Base-by-base conservation (phyloP, 2,329 filamentous ascomycete genomes). In the Xylaria polymorpha region DNA sequence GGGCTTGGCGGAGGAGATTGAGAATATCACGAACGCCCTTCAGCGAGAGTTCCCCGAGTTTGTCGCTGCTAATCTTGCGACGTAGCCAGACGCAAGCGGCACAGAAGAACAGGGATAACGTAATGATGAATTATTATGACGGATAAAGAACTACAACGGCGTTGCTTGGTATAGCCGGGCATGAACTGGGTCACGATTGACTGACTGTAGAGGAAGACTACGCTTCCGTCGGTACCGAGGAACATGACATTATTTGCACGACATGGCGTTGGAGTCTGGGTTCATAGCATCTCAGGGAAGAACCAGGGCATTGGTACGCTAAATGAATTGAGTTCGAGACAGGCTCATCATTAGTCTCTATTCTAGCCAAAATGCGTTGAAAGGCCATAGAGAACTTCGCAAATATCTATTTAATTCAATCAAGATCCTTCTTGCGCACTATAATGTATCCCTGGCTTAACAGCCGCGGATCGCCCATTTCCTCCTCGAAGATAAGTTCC, bases 1-100 rank as follows among this genome's bases (percentile, higher is more conserved):
- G 79, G 90, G 90, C 35, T 80, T 98, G 65, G 91, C 94, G 1
- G 94, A 98, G 80, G 93, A 97, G 78, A 92, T 97, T 6, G 95
- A 98, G 81, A 91, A 90, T 74, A 90, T 97, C 70, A 93, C 93
- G 18, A 94, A 93, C 51, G 87, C 91, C 73, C 85, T 98, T 73
- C 92, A 96, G 79, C 89, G 89, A 72, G 89, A 93, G 77, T 94
- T 95, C 79, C 94, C 96, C 25, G 85, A 87, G 41, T 89, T 89
- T 74, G 87, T 89, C 51, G 84, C 85, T 25, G 82, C 81, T 14
- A 84, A 88, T 77, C 76, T 89, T 64, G 82, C 84, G 44, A 82
- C 82, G 44, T 69, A 67, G 64, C 41, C 9, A 37, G 64, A 55
- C 14, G 9, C 29, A 9, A 32, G 22, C 25, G 15, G 7, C 32